Conservation (phyloP, 805 yeast genomes). For the Wickerhamiella domercqiae region DNA sequence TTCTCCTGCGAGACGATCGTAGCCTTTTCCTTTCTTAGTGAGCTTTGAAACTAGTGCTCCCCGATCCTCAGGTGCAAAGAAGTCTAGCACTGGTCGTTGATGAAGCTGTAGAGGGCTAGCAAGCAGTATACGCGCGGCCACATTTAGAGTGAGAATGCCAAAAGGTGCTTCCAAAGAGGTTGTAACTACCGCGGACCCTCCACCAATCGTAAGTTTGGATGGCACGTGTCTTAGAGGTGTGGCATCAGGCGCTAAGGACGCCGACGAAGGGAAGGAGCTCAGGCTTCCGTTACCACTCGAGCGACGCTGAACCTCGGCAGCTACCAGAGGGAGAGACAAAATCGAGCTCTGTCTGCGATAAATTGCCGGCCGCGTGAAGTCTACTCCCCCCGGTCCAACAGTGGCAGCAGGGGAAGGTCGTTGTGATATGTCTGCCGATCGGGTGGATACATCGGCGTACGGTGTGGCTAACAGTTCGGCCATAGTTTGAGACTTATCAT, state of each 20-base stretch:
- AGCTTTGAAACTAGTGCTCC: background rate
- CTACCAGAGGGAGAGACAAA: constrained; percentile 7
- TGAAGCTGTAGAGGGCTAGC: constrained; percentile 49
- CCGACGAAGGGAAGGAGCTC: background rate
- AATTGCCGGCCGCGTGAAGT: constrained; percentile 4
- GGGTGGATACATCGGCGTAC: background rate
- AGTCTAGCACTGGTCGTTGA: constrained; percentile 52
- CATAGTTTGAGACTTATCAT: background rate
- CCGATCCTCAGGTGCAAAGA: constrained; percentile 23
- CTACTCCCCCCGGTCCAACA: background rate
- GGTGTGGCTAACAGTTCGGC: background rate
- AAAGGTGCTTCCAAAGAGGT: constrained; percentile 63
- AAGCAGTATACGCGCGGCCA: constrained; percentile 80
- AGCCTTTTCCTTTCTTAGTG: background rate
- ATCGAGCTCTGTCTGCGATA: constrained; percentile 10
- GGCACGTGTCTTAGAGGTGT: constrained; percentile 39
- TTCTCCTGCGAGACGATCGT: constrained; percentile 35
- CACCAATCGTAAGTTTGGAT: constrained; percentile 36
- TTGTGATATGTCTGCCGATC: no score
- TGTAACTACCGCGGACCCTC: constrained; percentile 70
- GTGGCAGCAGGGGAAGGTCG: background rate
- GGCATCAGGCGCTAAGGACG: constrained; percentile 19
- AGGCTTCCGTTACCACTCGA: background rate
- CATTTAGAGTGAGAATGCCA: constrained; percentile 65
- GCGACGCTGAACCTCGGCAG: background rate